Percentiles rank a stretch among this genome's conserved stretches.
These are phyloP conservation scores for Apiospora hydei DNA, from an alignment of 2,329 filamentous ascomycete genomes.

Conservation along the genomic window DNA sequence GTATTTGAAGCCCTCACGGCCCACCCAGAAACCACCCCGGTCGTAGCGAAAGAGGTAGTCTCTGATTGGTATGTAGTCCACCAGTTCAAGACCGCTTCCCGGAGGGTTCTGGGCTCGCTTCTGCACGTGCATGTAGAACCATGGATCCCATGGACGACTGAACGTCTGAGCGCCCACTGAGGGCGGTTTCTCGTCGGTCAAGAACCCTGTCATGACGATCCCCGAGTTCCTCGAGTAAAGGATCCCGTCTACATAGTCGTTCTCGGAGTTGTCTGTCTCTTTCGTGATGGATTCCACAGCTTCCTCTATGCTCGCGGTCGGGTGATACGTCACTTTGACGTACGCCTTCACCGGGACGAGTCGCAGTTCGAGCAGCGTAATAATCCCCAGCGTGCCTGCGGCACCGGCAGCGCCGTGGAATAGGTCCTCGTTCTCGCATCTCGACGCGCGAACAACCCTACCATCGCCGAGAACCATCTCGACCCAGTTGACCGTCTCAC, in stretches of 20 bases:
- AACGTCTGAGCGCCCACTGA: conserved; percentile 44
- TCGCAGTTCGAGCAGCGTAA: conserved; percentile 70
- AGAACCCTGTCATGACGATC: conserved; percentile 69
- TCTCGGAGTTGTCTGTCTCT: conserved; percentile 50
- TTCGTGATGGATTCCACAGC: conserved; percentile 56
- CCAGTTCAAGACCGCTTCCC: conserved; percentile 32
- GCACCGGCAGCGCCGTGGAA: conserved; percentile 75
- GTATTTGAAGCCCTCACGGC: conserved; percentile 69
- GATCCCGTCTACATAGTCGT: conserved; percentile 81
- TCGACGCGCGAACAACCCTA: conserved; percentile 62
- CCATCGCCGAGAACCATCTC: conserved; percentile 76
- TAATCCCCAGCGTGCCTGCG: conserved; percentile 72
- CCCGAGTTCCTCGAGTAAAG: conserved; percentile 67
- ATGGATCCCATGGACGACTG: conserved; percentile 69
- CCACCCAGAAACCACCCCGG: conserved; percentile 78
- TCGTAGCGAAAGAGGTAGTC: conserved; percentile 83
- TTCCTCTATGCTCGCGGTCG: conserved; percentile 56
- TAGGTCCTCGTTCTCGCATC: conserved; percentile 54
- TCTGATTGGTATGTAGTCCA: conserved; percentile 69
- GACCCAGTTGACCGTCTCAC: conserved; percentile 66
- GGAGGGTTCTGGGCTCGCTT: conserved; percentile 47
- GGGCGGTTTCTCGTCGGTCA: conserved; percentile 61
- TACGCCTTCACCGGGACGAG: conserved; percentile 66
- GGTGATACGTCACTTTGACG: conserved; percentile 69
- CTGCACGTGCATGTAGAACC: conserved; percentile 78